A percentile compares a stretch with the other conserved stretches of the same genome.
phyloP scores from a whole-genome alignment of 805 yeast species.

The Suhomyces sp. region DNA sequence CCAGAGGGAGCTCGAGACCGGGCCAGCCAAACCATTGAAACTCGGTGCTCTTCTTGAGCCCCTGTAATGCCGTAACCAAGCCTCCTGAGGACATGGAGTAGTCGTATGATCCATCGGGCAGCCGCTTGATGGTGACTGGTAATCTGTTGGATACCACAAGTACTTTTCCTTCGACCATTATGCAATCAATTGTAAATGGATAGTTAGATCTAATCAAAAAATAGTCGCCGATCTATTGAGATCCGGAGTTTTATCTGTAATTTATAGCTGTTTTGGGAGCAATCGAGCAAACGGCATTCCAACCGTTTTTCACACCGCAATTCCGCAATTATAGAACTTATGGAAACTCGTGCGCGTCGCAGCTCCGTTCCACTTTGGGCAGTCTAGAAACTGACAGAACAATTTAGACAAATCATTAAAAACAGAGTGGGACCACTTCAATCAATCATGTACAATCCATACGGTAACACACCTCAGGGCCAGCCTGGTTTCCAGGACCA shows the following conservation, averaged over 20 bases:
- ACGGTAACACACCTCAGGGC: slow-evolving; percentile 23
- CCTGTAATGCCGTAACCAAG: slow-evolving; percentile 91
- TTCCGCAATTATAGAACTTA: background rate
- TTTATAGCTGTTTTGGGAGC: background rate
- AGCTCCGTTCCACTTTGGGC: background rate
- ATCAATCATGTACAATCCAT: slow-evolving; percentile 37
- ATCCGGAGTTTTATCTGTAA: background rate
- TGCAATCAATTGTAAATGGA: background rate
- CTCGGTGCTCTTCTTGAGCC: slow-evolving; percentile 74
- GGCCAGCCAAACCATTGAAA: slow-evolving; percentile 99
- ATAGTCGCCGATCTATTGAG: background rate
- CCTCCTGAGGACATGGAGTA: slow-evolving; percentile 97
- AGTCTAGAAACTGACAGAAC: background rate
- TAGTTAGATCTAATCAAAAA: background rate
- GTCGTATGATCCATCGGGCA: slow-evolving; percentile 60
- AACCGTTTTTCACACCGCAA: background rate
- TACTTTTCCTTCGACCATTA: slow-evolving; percentile 55
- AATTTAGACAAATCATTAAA: background rate
- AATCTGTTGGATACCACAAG: slow-evolving; percentile 91
- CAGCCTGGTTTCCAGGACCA: slow-evolving; percentile 6
- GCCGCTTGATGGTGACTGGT: slow-evolving; percentile 85
- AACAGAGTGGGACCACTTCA: background rate
- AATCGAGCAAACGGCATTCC: background rate
- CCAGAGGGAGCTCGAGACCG: slow-evolving; percentile 72
- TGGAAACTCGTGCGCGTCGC: background rate